These are phyloP conservation scores for Gossypium mustelinum DNA, from an alignment of 345 rosid species.

Conservation along the genomic window DNA sequence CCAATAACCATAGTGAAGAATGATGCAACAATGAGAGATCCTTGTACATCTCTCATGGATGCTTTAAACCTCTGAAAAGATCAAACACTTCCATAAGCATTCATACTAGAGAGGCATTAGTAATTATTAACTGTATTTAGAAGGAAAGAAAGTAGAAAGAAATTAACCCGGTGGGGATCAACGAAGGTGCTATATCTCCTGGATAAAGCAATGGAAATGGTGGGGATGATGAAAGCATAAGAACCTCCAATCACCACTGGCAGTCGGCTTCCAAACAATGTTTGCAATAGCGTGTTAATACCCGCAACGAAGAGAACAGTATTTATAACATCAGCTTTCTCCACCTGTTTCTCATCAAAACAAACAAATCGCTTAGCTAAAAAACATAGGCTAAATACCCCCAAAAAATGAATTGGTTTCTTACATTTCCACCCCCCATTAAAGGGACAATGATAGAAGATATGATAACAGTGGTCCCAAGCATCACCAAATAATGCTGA, in stretches of 20 bases:
- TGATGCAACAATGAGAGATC: conserved; percentile 71
- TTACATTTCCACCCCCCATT: conserved; percentile 88
- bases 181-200: conserved; percentile 26
- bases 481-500: conserved; percentile 91
- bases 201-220: conserved; percentile 59
- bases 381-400: neutral
- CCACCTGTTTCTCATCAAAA: conserved; percentile 37
- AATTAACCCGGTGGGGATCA: conserved; percentile 52
- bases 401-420: conserved; percentile 4
- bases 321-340: conserved; percentile 79
- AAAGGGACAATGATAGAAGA: conserved; percentile 64
- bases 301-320: conserved; percentile 74
- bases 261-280: conserved; percentile 69
- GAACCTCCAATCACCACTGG: conserved; percentile 87
- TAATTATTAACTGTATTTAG: neutral
- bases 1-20: conserved; percentile 58
- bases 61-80: conserved; percentile 51
- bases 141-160: neutral
- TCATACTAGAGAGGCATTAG: neutral
- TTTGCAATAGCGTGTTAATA: conserved; percentile 66
- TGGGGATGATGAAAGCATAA: conserved; percentile 65
- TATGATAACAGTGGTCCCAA: conserved; percentile 75
- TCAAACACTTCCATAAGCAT: neutral
- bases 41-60: conserved; percentile 70
- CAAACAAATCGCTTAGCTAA: neutral